phyloP scores from a whole-genome alignment of 345 rosid species.

The Gossypium bickii region DNA sequence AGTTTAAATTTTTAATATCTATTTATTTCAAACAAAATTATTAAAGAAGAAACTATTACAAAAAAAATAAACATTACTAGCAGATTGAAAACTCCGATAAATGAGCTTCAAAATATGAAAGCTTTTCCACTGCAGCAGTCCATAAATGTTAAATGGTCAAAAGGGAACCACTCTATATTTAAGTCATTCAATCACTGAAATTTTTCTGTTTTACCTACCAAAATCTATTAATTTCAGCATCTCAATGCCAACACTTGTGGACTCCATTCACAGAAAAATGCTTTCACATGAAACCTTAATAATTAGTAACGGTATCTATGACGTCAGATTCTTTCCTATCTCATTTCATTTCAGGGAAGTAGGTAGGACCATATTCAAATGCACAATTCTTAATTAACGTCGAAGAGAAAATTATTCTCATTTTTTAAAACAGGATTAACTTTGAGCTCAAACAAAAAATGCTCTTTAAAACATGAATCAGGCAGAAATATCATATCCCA shows the following conservation, averaged over 20 bases:
- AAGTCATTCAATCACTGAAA: neutral
- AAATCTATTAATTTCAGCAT: constrained; percentile 2
- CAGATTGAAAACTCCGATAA: neutral
- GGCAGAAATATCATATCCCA: constrained; percentile 1
- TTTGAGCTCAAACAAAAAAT: neutral
- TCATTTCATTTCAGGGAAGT: neutral
- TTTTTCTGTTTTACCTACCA: neutral
- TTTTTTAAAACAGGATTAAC: neutral
- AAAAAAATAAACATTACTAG: neutral
- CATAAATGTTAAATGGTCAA: constrained; percentile 1
- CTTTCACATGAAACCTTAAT: neutral
- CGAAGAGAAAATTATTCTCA: neutral
- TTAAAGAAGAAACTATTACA: neutral
- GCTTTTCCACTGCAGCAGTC: neutral
- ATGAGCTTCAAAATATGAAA: neutral
- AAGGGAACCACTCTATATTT: neutral
- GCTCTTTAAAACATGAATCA: neutral
- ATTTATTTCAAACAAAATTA: neutral
- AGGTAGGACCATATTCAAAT: neutral
- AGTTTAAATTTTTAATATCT: neutral
- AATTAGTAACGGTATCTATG: neutral
- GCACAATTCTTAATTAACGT: neutral
- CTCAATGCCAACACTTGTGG: neutral
- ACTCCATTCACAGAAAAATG: neutral
- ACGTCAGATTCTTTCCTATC: neutral